Base-by-base conservation (phyloP, 2,329 filamentous ascomycete species). In the Arachnomyces sp. region DNA sequence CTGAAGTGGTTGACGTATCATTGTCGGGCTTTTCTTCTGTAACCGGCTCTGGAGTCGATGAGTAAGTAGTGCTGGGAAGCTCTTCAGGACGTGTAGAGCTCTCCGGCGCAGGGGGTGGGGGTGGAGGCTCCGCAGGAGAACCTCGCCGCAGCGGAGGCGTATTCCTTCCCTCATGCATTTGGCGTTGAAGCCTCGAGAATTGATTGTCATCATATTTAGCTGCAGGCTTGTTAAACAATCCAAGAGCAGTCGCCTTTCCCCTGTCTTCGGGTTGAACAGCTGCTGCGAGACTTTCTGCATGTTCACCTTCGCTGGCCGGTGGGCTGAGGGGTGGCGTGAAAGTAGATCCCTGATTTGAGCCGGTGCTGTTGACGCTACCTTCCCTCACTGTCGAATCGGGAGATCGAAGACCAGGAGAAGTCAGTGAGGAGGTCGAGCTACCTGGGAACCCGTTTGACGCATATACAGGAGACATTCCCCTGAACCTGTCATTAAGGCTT, bases 171-270 rank as follows among this genome's bases (percentile, higher is more conserved):
- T 84, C 77, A 47, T 90, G 84, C 58, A 94, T 76, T 57, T 88
- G 84, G 35, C 84, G 67, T 54, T 94, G 84, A 33, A 87, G 78
- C 55, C 93, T 82, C 4, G 84, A 76, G 53, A 86, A 95, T 54
- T 86, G 84, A 14, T 82, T 78, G 54, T 95, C 89, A 53, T 94
- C 86, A 50, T 92, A 94, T 6, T 79, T 76, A 37, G 82, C 76
- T 2, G 69, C 65, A 1, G 88, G 84, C 55, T 87, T 87, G 48
- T 82, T 82, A 59, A 82, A 82, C 0, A 78, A 67, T 20, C 79
- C 78, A 61, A 80, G 69, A 1, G 85, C 83, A 0, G 86, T 93
- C 4, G 85, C 84, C 57, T 92, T 94, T 38, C 84, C 86, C 34
- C 77, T 71, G 50, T 94, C 89, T 46, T 80, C 79, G 0, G 84